Base-by-base conservation (phyloP, 176 grass and related monocot genomes). In the Lolium rigidum region DNA sequence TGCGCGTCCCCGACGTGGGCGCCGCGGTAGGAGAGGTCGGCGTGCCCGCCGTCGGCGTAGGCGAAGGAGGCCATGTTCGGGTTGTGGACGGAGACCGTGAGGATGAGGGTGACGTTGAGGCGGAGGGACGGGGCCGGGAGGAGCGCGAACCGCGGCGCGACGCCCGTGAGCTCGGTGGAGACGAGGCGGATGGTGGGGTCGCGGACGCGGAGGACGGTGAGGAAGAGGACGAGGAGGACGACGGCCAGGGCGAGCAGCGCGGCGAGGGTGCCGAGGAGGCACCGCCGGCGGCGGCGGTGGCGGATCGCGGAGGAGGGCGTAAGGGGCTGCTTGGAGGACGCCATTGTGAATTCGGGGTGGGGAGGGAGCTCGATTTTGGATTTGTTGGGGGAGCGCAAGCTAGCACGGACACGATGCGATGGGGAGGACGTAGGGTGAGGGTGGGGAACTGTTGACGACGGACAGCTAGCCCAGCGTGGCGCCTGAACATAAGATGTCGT, bases 1-100 rank as follows among this genome's bases (percentile, higher is more conserved):
- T 77, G 57, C 0, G 90, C 90, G 47, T 89, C 81, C 20, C 95
- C 92, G 0, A 97, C 88, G 54, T 81, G 66, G n/a, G 60, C 6
- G 4, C 88, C 88, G 7, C 84, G 81, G 89, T 96, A 93, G 10
- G 60, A 20, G 38, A 97, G 80, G 15, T 67, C 60, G 43, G 89
- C 18, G 70, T 76, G 91, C 18, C 92, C 87, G 3, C 69, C 64
- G 2, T 15, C 20, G 43, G 66, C 20, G 67, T 90, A 62, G 41
- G 87, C 6, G 92, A 97, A 97, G 78, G 85, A 70, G 10, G 92
- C 92, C 78, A 77, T 86, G 75, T 97, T 97, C 50, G 90, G 94
- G 89, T 97, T 97, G 75, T 85, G 57, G n/a, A 97, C 86, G 18
- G 56, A 61, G 10, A 89, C 89, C 2, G 69, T 52, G 71, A 97